Evolutionary conservation across 495 filamentous ascomycete genomes (phyloP), one percentile per base, ranked within the genome.

Genomic region (Penicillium flavigenum): DNA sequence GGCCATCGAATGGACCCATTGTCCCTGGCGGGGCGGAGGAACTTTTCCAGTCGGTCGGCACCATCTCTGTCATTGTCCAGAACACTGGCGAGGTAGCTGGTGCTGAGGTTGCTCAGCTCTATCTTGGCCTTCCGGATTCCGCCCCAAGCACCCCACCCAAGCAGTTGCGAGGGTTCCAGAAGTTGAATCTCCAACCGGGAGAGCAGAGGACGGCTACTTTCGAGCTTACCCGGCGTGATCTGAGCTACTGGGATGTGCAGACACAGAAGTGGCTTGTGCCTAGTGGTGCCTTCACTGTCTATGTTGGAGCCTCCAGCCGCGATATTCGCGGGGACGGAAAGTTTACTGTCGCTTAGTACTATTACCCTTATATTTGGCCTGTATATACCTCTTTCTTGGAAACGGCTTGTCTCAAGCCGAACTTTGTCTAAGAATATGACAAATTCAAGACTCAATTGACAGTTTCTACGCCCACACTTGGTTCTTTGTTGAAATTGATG

Each of bases 251-350:
- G 88, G 80, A 87, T 72, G 75, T 79, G 1, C 69, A 62, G 19
- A 68, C 64, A 36, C 86, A 90, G 73, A 75, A 79, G 27, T 91
- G 86, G 87, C 65, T 87, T 47, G 76, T 97, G 34, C 81, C 79
- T 5, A 51, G 29, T 48, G 72, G 66, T 4, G 59, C 58, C 11
- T 77, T 70, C 60, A 51, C 53, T 6, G 67, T 75, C 11, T 86
- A 79, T 66, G 87, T 95, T 19, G 87, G 88, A 4, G 73, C 74
- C 20, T 85, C 82, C 36, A 68, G 63, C 46, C 34, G 64, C 26
- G 63, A 68, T 56, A 64, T 70, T 53, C 61, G 58, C 1, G 44
- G 58, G 17, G n/a, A 63, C 24, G 60, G 60, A 3, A 27, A 48
- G 12, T 68, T 68, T 26, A 57, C 51, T 27, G 62, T 64, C 16